These are phyloP conservation scores for Pythium insidiosum DNA, from an alignment of 352 stramenopile species.

Conservation along the genomic window DNA sequence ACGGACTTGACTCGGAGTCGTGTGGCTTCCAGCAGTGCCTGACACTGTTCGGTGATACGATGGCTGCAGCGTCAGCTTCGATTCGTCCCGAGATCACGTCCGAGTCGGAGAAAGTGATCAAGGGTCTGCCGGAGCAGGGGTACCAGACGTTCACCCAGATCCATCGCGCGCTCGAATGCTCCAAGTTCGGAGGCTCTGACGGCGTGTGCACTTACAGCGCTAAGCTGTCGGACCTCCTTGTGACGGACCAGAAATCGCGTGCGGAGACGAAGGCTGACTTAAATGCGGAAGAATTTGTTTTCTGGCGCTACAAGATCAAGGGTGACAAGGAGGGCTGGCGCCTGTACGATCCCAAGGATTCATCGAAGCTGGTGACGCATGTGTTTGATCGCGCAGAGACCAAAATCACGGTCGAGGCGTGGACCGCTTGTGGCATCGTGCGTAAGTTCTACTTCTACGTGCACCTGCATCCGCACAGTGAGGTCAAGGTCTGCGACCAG, in stretches of 20 bases:
- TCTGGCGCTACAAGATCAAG: conserved; percentile 15
- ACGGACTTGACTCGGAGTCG: neutral
- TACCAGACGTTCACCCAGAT: neutral
- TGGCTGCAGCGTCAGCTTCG: neutral
- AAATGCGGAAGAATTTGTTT: conserved; percentile 4
- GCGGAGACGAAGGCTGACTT: neutral
- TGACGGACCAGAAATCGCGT: neutral
- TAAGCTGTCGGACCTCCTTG: neutral
- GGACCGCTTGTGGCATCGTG: conserved; percentile 47
- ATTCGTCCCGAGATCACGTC: neutral
- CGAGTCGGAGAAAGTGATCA: conserved; percentile 1
- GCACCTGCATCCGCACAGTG: conserved; percentile 36
- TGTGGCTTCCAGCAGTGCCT: conserved; percentile 15
- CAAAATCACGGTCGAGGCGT: conserved; percentile 34
- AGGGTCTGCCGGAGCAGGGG: neutral
- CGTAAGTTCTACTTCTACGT: conserved; percentile 37
- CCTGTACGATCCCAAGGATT: neutral
- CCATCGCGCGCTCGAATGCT: conserved; percentile 2
- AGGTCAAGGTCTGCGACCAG: conserved; percentile 32
- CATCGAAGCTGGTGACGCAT: too few relatives aligned
- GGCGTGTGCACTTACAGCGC: conserved; percentile 5
- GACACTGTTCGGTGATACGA: conserved; percentile 1
- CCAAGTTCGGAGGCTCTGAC: neutral
- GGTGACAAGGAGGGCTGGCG: conserved; percentile 11
- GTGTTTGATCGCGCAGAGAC: conserved; percentile 1